phyloP scores from a whole-genome alignment of 805 yeast species.

The Yarrowia porcina region DNA sequence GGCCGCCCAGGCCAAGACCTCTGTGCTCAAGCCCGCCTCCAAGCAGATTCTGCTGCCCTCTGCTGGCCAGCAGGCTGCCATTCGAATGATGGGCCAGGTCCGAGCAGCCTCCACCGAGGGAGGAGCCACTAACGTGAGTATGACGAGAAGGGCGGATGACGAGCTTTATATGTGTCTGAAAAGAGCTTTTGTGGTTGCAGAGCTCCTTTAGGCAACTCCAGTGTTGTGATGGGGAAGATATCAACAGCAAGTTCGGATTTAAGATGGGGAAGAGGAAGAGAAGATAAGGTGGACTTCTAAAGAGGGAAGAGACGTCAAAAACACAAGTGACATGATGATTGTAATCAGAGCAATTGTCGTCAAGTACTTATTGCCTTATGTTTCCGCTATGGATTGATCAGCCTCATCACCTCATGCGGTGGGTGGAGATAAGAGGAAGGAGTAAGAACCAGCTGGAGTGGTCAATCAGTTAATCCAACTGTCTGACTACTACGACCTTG shows the following conservation, averaged over 20 bases:
- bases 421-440: too few relatives aligned
- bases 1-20: constrained; percentile 26
- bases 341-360: too few relatives aligned
- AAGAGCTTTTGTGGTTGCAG: too few relatives aligned
- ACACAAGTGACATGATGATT: too few relatives aligned
- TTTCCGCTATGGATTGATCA: too few relatives aligned
- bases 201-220: not conserved
- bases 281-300: too few relatives aligned
- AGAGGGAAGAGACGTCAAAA: too few relatives aligned
- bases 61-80: constrained; percentile 35
- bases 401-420: too few relatives aligned
- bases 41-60: constrained; percentile 28
- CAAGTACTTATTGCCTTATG: too few relatives aligned
- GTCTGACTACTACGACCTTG: too few relatives aligned
- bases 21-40: constrained; percentile 28
- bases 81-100: constrained; percentile 35
- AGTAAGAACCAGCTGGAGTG: too few relatives aligned
- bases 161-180: not conserved
- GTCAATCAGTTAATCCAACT: too few relatives aligned
- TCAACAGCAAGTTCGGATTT: not conserved
- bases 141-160: not conserved
- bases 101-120: constrained; percentile 36
- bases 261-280: not conserved
- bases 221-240: not conserved
- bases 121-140: constrained; percentile 37